phyloP scores from a whole-genome alignment of 352 stramenopile species.

The Phytopythium boreale region DNA sequence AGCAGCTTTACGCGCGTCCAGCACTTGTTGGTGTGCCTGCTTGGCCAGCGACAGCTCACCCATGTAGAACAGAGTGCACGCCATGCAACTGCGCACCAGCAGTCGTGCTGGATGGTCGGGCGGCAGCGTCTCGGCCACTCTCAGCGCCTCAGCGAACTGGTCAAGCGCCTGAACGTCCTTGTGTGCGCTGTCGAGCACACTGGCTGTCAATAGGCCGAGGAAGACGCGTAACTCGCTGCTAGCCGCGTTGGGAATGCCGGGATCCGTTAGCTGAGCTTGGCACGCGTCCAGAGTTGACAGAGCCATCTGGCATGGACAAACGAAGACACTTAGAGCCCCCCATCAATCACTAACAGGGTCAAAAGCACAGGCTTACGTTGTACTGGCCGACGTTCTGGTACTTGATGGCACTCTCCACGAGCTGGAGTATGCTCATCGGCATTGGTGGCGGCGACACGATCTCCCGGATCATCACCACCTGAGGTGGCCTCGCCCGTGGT shows the following conservation, averaged over 20 bases:
- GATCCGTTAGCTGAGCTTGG: constrained; percentile 10
- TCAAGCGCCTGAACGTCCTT: constrained; percentile 44
- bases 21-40: constrained; percentile 51
- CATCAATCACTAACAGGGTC: background rate
- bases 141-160: constrained; percentile 53
- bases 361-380: constrained; percentile 33
- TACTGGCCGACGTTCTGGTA: constrained; percentile 67
- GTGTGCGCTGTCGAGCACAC: constrained; percentile 50
- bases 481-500: constrained; percentile 12
- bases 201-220: constrained; percentile 46
- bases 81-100: constrained; percentile 48
- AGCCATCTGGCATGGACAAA: constrained; percentile 42
- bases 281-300: constrained; percentile 46
- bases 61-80: constrained; percentile 54
- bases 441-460: constrained; percentile 44
- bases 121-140: constrained; percentile 30
- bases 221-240: constrained; percentile 42
- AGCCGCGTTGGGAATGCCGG: background rate
- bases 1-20: constrained; percentile 30
- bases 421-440: constrained; percentile 31
- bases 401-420: constrained; percentile 52
- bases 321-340: background rate
- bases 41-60: constrained; percentile 45
- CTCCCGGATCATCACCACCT: constrained; percentile 59
- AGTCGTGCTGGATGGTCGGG: constrained; percentile 27